Base-by-base conservation (phyloP, 768 basidiomycete genomes). In the Plicaturopsis crispa region DNA sequence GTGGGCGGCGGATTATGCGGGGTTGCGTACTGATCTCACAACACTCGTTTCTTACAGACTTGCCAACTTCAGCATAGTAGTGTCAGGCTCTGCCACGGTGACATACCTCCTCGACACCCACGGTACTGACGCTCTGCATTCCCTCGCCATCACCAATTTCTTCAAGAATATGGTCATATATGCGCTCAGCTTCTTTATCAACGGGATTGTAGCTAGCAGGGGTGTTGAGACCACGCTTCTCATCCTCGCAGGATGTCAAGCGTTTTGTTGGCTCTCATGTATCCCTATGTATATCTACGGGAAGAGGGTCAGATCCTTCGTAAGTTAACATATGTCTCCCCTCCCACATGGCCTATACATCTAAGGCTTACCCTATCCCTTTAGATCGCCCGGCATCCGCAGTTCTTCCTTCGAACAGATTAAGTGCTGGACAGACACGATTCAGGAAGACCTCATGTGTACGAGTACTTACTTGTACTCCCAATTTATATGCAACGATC, bases 31-130 rank as follows among this genome's bases (percentile, higher is more conserved):
- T 8, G 17, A 13, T 11, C 14, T 36, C n/a, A 22, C 20, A 33
- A 19, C 23, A 8, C 32, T 30, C 23, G 24, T 10, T 16, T 16
- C 39, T 16, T n/a, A 4, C 46, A 65, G 65, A 16, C 59, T 66
- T 57, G 56, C 60, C 31, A 66, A 69, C 51, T 66, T 65, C 50
- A 66, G 65, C 41, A 64, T 69, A 57, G 57, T 63, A 31, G 57
- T 69, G 30, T 62, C 63, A 12, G 60, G 63, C 4, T 53, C 67
- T 4, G 63, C 64, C 10, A 61, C 66, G 5, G 60, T 68, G 14
- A 65, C 66, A 5, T 70, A 72, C 46, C 52, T 70, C 8, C 61
- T 72, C 17, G 68, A 72, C 44, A 63, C 57, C n/a, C 66, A 70
- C 48, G 59, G 59, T 17, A 45, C 55, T 21, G 59, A 65, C 47